These are phyloP conservation scores for Laburnicola sp. DNA, from an alignment of 2,329 filamentous ascomycete genomes.

Conservation along the genomic window DNA sequence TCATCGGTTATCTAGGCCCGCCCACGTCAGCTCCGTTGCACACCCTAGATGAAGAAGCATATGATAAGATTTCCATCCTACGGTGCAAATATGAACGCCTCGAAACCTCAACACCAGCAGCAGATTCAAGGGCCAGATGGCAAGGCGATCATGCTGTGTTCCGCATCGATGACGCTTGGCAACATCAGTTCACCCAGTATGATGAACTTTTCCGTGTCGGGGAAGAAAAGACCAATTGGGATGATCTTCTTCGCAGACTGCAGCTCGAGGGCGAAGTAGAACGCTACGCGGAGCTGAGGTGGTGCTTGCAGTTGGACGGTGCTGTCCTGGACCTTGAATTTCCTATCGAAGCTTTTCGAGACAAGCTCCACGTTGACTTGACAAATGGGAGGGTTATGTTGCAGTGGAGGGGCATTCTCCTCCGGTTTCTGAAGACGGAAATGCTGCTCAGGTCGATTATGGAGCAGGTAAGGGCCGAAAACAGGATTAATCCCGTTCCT, in stretches of 20 bases:
- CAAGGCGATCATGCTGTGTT: slow-evolving; percentile 25
- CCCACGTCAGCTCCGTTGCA: slow-evolving; percentile 1
- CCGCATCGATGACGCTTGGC: slow-evolving; percentile 26
- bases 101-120: background rate
- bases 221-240: slow-evolving; percentile 7
- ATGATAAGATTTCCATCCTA: slow-evolving; percentile 23
- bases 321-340: slow-evolving; percentile 31
- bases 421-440: slow-evolving; percentile 30
- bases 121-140: slow-evolving; percentile 19
- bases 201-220: background rate
- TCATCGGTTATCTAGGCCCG: slow-evolving; percentile 29
- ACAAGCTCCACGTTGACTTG: slow-evolving; percentile 15
- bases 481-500: background rate
- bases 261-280: slow-evolving; percentile 13
- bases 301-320: slow-evolving; percentile 33
- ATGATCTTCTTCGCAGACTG: slow-evolving; percentile 10
- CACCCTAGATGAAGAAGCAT: slow-evolving; percentile 15
- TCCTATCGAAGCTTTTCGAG: slow-evolving; percentile 12
- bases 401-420: slow-evolving; percentile 30
- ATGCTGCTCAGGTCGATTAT: slow-evolving; percentile 21
- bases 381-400: slow-evolving; percentile 11
- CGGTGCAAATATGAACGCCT: slow-evolving; percentile 16
- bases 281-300: slow-evolving; percentile 24
- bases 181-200: background rate
- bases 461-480: slow-evolving; percentile 20